Percentiles rank a stretch among this genome's conserved stretches.
phyloP scores from a whole-genome alignment of 441 rosid genomes.

The Viola pubescens region DNA sequence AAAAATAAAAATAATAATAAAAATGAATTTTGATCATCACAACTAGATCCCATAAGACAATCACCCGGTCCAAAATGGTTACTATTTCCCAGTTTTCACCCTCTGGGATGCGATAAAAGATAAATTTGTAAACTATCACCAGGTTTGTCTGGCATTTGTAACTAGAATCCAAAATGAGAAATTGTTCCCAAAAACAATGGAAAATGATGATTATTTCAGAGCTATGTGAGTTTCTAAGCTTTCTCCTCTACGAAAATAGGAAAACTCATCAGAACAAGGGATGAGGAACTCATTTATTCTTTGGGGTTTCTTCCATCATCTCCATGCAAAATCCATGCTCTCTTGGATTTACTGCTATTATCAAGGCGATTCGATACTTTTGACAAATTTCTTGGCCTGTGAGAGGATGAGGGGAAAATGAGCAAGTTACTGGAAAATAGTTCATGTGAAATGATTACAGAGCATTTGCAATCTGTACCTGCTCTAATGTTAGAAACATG shows the following conservation, averaged over 20 bases:
- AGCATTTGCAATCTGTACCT: conserved; percentile 36
- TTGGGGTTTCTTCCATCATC: conserved; percentile 11
- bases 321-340: conserved; percentile 9
- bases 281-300: conserved; percentile 21
- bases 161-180: not conserved
- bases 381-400: conserved; percentile 80
- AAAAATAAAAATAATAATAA: no score
- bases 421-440: conserved; percentile 1
- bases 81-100: not conserved
- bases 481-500: conserved; percentile 95
- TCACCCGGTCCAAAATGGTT: not conserved
- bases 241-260: conserved; percentile 1
- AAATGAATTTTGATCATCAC: no score
- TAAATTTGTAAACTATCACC: not conserved
- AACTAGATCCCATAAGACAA: no score
- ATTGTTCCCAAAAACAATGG: not conserved
- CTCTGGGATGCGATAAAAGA: no score
- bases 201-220: conserved; percentile 14
- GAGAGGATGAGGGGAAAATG: not conserved
- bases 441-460: not conserved
- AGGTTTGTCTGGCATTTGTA: not conserved
- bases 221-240: conserved; percentile 15
- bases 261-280: conserved; percentile 3
- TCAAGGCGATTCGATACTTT: conserved; percentile 51
- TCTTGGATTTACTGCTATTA: conserved; percentile 1